Evolutionary conservation across 179 eudicot species (phyloP).

Genomic region (Actinidia chinensis): DNA sequence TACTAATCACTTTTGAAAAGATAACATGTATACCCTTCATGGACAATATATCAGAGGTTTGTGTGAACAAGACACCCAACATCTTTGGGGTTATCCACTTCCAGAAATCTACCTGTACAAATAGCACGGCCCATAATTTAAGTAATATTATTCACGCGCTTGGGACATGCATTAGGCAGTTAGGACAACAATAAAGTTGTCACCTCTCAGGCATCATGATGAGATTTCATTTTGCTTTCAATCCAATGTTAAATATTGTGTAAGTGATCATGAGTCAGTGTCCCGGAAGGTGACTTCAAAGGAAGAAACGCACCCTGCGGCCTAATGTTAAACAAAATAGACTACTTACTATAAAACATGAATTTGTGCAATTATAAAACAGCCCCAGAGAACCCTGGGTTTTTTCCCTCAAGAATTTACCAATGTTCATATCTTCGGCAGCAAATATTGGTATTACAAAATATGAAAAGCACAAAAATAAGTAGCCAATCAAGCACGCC

Average conservation of each 20-base stretch:
- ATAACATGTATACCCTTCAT: conserved; percentile 64
- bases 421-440: neutral
- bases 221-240: conserved; percentile 90
- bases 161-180: neutral
- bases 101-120: conserved; percentile 80
- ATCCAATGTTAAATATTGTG: conserved; percentile 92
- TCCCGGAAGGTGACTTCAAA: conserved; percentile 82
- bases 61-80: conserved; percentile 94
- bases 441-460: neutral
- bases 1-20: neutral
- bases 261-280: conserved; percentile 94
- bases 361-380: neutral
- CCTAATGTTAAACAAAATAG: neutral
- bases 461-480: neutral
- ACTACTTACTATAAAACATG: neutral
- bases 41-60: conserved; percentile 88
- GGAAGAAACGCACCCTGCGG: neutral
- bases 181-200: conserved; percentile 10
- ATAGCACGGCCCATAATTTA: conserved; percentile 6
- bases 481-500: neutral
- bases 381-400: neutral
- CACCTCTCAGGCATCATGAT: conserved; percentile 99
- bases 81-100: conserved; percentile 86
- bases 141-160: neutral
- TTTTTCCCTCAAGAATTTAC: neutral